Base-by-base conservation (phyloP, 805 yeast species). In the Hanseniaspora lindneri region DNA sequence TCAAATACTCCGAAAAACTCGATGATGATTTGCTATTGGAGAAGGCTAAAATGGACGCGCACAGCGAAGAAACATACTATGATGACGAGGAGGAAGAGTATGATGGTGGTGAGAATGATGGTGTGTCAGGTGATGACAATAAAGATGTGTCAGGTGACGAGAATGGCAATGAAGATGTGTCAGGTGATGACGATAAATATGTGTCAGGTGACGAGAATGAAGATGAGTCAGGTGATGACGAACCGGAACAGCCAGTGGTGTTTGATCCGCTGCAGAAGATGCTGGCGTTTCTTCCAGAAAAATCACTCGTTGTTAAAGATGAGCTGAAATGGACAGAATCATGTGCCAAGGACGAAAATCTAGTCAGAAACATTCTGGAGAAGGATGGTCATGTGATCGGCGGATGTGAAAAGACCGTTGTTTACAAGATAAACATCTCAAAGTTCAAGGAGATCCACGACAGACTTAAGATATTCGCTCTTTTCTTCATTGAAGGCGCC, bases 401-500 rank as follows among this genome's bases (percentile, higher is more conserved):
- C 6, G 55, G 63, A 9, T 73, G 74, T 53, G 44, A 50, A 6
- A 39, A 55, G 1, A 66, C 62, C 1, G 71, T 61, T 14, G 66
- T 87, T 14, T 79, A 73, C 62, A 75, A 73, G 52, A 48, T 62
- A 1, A 58, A 60, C 23, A 53, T 68, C 2, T 49, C 49, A 9
- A 56, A 56, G 14, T 51, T 60, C 11, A 71, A 68, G 40, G 76
- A 73, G 53, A 62, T 86, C 44, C 88, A 80, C 56, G 64, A 71
- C 43, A 66, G 95, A 51, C 69, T 87, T 54, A 94, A 86, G 55
- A 77, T 88, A 1, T 75, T 92, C 55, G 83, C 84, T 14, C 66
- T 89, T 24, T 68, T 92, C 10, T 87, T 80, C 65, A 89, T 92
- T 55, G 98, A 92, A 61, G 97, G 95, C 0, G 97, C 96, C 1